These are phyloP conservation scores for Aristolochia fimbriata DNA, from an alignment of 164 flowering plant genomes.

Conservation along the genomic window DNA sequence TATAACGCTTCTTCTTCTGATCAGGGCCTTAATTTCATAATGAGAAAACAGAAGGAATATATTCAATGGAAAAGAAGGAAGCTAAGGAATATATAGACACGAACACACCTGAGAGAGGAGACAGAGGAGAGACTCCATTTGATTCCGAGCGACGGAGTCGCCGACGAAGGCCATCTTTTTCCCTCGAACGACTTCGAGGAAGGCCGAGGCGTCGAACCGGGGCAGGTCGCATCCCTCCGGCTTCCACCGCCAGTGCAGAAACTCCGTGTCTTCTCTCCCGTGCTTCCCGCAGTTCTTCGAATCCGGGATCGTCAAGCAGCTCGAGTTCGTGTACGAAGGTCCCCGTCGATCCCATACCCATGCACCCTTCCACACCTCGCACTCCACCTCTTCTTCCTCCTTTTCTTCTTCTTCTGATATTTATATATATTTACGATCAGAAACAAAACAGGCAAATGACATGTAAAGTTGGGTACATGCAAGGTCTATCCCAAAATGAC, in stretches of 20 bases:
- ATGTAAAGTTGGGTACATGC: no score
- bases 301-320: conserved; percentile 22
- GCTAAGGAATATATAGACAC: no score
- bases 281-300: conserved; percentile 27
- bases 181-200: conserved; percentile 19
- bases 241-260: conserved; percentile 39
- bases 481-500: no score
- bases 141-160: conserved; percentile 37
- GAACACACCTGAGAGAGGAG: conserved; percentile 30
- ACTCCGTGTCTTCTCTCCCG: conserved; percentile 28
- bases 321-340: conserved; percentile 21
- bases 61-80: no score
- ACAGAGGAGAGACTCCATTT: conserved; percentile 40
- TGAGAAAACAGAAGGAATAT: no score
- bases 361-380: conserved; percentile 32
- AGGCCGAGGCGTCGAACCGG: conserved; percentile 19
- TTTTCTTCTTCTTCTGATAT: no score
- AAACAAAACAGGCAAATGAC: no score
- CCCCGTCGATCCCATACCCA: conserved; percentile 25
- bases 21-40: no score
- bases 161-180: conserved; percentile 34
- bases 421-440: no score
- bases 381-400: conserved; percentile 7
- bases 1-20: no score
- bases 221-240: conserved; percentile 30